Evolutionary conservation across 768 basidiomycete genomes (phyloP), one percentile per base, ranked within the genome.

Genomic region (Calvatia gigantea): DNA sequence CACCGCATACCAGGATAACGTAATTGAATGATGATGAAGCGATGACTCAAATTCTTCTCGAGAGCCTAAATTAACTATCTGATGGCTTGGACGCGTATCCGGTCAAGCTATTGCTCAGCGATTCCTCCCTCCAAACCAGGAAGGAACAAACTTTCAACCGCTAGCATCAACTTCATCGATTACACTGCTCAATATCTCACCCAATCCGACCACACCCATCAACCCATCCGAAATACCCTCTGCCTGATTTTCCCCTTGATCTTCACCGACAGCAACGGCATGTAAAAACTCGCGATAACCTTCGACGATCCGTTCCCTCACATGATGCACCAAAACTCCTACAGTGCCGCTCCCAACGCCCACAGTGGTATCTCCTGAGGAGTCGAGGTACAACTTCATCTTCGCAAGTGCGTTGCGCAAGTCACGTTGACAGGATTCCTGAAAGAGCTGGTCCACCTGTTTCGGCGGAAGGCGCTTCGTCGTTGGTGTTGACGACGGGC

Each of bases 381-480:
- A 56, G 33, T 87, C 85, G 6, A 99, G 77, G 67, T 95, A 98
- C 55, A 91, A 62, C 63, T 80, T 75, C 65, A 97, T 69, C 52
- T 84, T 78, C 9, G 69, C 75, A 15, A 87, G 77, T n/a, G 69
- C 73, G 2, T 77, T 72, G 28, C 79, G 79, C 19, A 87, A 70
- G 58, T 85, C 82, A 2, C 77, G 73, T 62, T 82, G 78, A 59
- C 83, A 78, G 1, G 79, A 74, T 15, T 71, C 69, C 19, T 76
- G 70, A 68, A 93, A 93, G 33, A 23, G 41, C 21, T 29, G 7
- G 28, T 51, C 57, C 9, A 50, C 57, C 47, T 47, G 57, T 21
- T 45, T 46, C 42, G 47, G 52, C 43, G 58, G 61, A 55, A 46
- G 57, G 28, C 56, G 54, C 27, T 56, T 17, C 1, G 28, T 39